Base-by-base conservation (phyloP, 345 rosid species). In the Noccaea bulbosa region DNA sequence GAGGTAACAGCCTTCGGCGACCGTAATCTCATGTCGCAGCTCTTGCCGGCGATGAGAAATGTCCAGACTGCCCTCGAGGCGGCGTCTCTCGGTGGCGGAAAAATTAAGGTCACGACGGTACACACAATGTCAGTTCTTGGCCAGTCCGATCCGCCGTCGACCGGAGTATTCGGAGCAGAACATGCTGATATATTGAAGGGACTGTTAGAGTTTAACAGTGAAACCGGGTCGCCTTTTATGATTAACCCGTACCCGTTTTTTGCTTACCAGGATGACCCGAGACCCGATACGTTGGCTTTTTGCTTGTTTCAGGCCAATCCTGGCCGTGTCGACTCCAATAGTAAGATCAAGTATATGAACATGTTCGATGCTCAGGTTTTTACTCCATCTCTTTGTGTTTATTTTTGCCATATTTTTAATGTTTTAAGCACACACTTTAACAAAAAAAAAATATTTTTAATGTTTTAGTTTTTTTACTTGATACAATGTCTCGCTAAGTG, bases 291-390 rank as follows among this genome's bases (percentile, higher is more conserved):
- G 3, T 75, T 87, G 54, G 87, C 93, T 0, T 94, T 81, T 69
- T 91, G 96, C 70, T 74, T 91, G 71, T 91, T 94, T 77, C 96
- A 94, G 71, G 81, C 86, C 0, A 91, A 94, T 47, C 77, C 90
- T 0, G 98, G 99, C 22, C 85, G 95, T 17, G 35, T 80, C 0
- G 98, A 94, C 38, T 48, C 83, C 1, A 83, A 81, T 66, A 94
- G 83, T 33, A 85, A 82, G 46, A 86, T 91, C 69, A 94, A 81
- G 54, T 94, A 91, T 80, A 91, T 80, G 85, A 94, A 94, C 82
- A 94, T 94, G 98, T 94, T 94, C 69, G 97, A 94, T 79, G 98
- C 99, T 65, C 91, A 89, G 91, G 98, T 92, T 71, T 20, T 41
- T 47, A 40, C 62, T 51, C 63, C 54, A 52, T 57, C 11, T 40